A percentile compares a stretch with the other conserved stretches of the same genome.
Conservation (phyloP, 1,139 yeast species). For the Candida mesenterica region DNA sequence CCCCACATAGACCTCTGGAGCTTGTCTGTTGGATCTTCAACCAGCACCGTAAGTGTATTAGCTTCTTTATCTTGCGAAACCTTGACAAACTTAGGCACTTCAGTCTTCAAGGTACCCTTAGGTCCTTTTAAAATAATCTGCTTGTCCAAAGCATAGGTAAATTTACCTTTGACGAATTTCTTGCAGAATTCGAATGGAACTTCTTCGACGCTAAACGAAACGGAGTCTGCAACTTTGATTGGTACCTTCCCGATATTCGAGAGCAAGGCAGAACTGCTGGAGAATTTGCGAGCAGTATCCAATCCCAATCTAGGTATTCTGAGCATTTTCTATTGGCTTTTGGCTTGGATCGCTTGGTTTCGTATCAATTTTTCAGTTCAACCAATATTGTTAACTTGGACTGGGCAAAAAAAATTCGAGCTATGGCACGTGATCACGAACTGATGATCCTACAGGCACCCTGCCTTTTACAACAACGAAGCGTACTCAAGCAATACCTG, state of each 20-base stretch:
- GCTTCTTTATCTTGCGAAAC: slow-evolving; percentile 25
- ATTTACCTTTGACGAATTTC: slow-evolving; percentile 68
- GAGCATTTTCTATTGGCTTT: slow-evolving; percentile 1
- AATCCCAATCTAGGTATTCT: slow-evolving; percentile 2
- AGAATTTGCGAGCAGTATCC: background rate
- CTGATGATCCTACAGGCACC: too few relatives aligned
- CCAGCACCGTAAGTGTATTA: slow-evolving; percentile 50
- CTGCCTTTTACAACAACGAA: too few relatives aligned
- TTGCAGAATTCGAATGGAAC: slow-evolving; percentile 48
- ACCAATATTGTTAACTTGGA: too few relatives aligned
- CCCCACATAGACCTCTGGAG: slow-evolving; percentile 95
- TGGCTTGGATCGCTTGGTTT: too few relatives aligned
- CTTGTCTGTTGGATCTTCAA: slow-evolving; percentile 56
- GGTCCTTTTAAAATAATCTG: slow-evolving; percentile 77
- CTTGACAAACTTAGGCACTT: slow-evolving; percentile 71
- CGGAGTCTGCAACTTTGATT: slow-evolving; percentile 31
- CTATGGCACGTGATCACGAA: too few relatives aligned
- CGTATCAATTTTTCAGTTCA: background rate
- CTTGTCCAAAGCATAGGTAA: slow-evolving; percentile 56
- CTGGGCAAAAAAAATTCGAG: too few relatives aligned
- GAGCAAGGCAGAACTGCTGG: slow-evolving; percentile 17
- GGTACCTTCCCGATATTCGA: slow-evolving; percentile 47
- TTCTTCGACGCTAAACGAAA: slow-evolving; percentile 33
- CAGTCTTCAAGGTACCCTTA: slow-evolving; percentile 61
- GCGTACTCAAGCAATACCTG: too few relatives aligned